A percentile compares a stretch with the other conserved stretches of the same genome.
Conservation (phyloP, 257 asterid species). For the Dorcoceras hygrometricum region DNA sequence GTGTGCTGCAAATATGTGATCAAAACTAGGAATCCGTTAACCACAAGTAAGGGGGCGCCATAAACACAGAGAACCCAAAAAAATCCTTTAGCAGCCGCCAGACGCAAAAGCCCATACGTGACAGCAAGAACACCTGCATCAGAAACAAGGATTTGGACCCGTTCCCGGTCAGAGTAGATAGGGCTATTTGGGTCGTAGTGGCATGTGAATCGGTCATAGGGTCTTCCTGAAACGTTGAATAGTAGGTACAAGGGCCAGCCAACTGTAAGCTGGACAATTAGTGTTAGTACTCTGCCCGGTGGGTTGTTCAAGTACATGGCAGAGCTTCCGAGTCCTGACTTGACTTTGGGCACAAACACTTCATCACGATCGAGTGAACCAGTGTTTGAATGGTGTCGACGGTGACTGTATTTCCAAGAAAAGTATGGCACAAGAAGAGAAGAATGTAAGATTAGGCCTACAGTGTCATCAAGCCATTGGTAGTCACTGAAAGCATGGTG, state of each 20-base stretch:
- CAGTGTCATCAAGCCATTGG: not conserved
- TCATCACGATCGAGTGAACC: conserved; percentile 52
- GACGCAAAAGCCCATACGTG: conserved; percentile 29
- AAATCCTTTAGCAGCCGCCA: conserved; percentile 41
- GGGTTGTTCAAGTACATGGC: conserved; percentile 31
- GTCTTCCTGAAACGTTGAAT: conserved; percentile 43
- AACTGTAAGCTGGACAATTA: conserved; percentile 35
- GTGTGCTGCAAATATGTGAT: conserved; percentile 53
- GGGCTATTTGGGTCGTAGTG: conserved; percentile 43
- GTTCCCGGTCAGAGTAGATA: conserved; percentile 42
- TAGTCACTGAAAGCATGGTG: conserved; percentile 3
- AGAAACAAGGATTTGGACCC: conserved; percentile 36
- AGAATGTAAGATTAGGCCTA: conserved; percentile 22
- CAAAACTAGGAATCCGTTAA: conserved; percentile 48
- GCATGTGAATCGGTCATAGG: conserved; percentile 46
- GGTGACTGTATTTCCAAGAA: conserved; percentile 59
- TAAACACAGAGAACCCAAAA: conserved; percentile 38
- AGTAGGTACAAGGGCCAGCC: conserved; percentile 55
- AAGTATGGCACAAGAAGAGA: conserved; percentile 50
- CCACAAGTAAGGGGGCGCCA: conserved; percentile 38
- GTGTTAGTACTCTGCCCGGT: conserved; percentile 38
- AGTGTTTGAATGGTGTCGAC: conserved; percentile 54
- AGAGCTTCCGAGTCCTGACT: conserved; percentile 27
- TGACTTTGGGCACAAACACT: conserved; percentile 44
- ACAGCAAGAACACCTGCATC: conserved; percentile 37